Evolutionary conservation across 225 moss, liverwort and hornwort species (phyloP).

Genomic region (Pseudoscleropodium purum): DNA sequence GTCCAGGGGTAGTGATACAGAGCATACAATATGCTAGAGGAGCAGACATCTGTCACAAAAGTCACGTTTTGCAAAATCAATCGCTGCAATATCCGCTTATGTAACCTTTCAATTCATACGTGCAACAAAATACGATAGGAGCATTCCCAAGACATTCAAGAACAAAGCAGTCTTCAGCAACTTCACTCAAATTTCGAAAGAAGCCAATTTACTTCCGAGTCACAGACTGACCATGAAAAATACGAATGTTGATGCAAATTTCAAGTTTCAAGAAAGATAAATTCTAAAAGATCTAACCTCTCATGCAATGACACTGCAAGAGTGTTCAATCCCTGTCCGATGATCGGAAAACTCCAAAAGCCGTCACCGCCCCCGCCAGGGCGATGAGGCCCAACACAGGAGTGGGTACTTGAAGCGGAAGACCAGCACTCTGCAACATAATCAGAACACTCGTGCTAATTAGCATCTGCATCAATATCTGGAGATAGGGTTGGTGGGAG

Average conservation of each 20-base stretch:
- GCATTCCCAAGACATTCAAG: background rate
- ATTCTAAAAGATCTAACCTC: background rate
- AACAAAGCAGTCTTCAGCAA: background rate
- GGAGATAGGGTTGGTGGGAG: background rate
- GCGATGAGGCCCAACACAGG: conserved; percentile 33
- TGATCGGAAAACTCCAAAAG: conserved; percentile 48
- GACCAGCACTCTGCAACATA: conserved; percentile 37
- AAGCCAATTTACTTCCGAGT: background rate
- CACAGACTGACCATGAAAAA: background rate
- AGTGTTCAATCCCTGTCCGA: conserved; percentile 14
- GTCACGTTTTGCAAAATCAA: background rate
- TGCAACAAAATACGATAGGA: background rate
- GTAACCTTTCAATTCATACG: background rate
- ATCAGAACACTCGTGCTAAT: background rate
- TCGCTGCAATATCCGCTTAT: background rate
- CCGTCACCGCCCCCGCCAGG: conserved; percentile 32
- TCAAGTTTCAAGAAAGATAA: background rate
- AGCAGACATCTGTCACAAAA: background rate
- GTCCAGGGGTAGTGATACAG: background rate
- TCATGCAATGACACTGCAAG: background rate
- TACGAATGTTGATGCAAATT: background rate
- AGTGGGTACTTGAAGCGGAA: conserved; percentile 24
- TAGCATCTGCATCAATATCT: background rate
- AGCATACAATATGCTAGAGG: background rate
- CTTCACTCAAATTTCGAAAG: background rate